Percentiles rank a stretch among this genome's conserved stretches.
Conservation (phyloP, 2,329 filamentous ascomycete species). For the Tolypocladium ovalisporum region DNA sequence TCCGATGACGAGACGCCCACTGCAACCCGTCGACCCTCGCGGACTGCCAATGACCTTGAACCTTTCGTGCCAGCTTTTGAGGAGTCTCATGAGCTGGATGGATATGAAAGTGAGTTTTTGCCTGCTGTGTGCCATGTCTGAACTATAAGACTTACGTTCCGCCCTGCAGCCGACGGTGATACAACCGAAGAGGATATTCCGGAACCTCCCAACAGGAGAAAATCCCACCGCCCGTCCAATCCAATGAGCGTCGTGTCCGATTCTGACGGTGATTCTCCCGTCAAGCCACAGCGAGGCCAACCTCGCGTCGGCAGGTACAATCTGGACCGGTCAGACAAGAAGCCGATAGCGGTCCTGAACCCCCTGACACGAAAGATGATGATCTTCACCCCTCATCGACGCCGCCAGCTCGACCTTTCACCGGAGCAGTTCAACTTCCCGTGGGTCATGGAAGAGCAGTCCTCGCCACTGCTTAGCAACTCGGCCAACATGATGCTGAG, state of each 20-base stretch:
- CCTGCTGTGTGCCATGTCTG: constrained; percentile 2
- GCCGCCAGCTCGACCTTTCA: constrained; percentile 38
- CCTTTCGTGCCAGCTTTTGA: constrained; percentile 19
- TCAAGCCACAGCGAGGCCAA: constrained; percentile 36
- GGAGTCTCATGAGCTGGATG: constrained; percentile 35
- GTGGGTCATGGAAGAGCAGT: constrained; percentile 28
- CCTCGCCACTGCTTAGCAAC: constrained; percentile 51
- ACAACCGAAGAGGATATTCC: constrained; percentile 51
- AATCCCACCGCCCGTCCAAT: constrained; percentile 29
- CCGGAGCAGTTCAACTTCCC: constrained; percentile 44
- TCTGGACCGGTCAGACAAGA: constrained; percentile 40
- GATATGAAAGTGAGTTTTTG: constrained; percentile 47
- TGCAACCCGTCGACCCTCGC: constrained; percentile 27
- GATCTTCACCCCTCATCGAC: constrained; percentile 47
- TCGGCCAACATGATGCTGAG: constrained; percentile 71
- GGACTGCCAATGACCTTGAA: constrained; percentile 11
- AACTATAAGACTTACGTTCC: constrained; percentile 22
- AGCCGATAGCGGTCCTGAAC: constrained; percentile 48
- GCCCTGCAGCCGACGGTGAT: constrained; percentile 42
- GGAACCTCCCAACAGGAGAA: constrained; percentile 36
- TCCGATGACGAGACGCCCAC: constrained; percentile 31
- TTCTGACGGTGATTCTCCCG: constrained; percentile 36
- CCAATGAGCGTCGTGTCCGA: constrained; percentile 32
- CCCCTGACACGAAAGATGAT: constrained; percentile 49
- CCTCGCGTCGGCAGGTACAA: constrained; percentile 45